phyloP scores from a whole-genome alignment of 2,329 filamentous ascomycete genomes.

The Cercospora sp. region DNA sequence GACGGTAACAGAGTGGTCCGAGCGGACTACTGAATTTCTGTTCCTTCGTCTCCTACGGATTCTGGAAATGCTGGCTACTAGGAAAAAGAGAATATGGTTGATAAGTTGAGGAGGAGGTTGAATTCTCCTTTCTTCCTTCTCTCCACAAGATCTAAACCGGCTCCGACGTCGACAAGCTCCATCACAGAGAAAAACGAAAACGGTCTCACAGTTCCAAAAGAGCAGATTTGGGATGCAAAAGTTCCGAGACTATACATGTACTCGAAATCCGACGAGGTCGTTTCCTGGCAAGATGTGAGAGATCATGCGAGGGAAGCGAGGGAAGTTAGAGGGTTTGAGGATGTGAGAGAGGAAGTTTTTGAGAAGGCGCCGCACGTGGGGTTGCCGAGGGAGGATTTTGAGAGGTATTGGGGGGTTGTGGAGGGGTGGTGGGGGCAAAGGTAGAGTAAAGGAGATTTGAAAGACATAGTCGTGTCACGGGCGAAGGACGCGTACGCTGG shows the following conservation, averaged over 20 bases:
- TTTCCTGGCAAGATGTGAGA: conserved; percentile 58
- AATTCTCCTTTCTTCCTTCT: not conserved
- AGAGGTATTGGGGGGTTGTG: conserved; percentile 48
- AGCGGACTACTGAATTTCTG: too few relatives aligned
- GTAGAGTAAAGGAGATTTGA: too few relatives aligned
- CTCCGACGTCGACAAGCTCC: too few relatives aligned
- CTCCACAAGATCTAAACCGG: not conserved
- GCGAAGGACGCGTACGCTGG: too few relatives aligned
- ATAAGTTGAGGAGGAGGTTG: conserved; percentile 1
- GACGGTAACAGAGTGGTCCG: too few relatives aligned
- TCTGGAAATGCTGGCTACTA: conserved; percentile 1
- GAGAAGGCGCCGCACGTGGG: conserved; percentile 62
- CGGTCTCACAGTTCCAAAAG: not conserved
- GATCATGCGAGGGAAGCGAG: conserved; percentile 53
- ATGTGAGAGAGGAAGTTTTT: conserved; percentile 55
- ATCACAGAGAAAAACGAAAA: too few relatives aligned
- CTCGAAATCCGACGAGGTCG: conserved; percentile 59
- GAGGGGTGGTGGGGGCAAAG: not conserved
- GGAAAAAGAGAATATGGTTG: conserved; percentile 14
- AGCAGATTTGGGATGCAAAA: not conserved
- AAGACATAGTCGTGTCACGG: too few relatives aligned
- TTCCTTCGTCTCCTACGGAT: conserved; percentile 5
- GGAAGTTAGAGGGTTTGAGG: conserved; percentile 51
- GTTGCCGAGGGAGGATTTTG: conserved; percentile 59
- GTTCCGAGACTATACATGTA: conserved; percentile 58